Base-by-base conservation (phyloP, 768 basidiomycete species). In the Scleroderma citrinum region DNA sequence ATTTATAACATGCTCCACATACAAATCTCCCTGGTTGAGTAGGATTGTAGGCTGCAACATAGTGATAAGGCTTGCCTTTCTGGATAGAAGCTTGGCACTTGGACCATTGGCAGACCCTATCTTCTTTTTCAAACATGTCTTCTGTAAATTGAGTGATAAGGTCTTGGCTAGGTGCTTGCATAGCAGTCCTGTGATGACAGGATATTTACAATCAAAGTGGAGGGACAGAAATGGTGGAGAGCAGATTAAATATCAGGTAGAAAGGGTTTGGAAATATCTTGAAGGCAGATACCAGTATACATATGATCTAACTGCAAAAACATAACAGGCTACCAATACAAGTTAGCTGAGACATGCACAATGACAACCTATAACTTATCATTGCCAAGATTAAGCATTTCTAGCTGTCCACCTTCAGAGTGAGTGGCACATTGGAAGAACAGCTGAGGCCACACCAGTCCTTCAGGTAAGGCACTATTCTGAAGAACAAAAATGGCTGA, bases 111-210 rank as follows among this genome's bases (percentile, higher is more conserved):
- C 48, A 53, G 2, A 30, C 2, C 19, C 19, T 16, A 30, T 47
- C 52, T 40, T 47, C 34, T 24, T 40, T 14, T 5, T 44, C 39
- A 29, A 26, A 14, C n/a, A 30, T 44, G 23, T 53, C 52, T 37
- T 53, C 45, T 4, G 43, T 49, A 35, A 49, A 53, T 32, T 53
- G 52, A 2, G 45, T 46, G 1, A 48, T 14, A 26, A 48, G 17
- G 31, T 53, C 24, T 19, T 2, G 11, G 11, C 5, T 21, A 23
- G 6, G 20, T 13, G 20, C 20, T 39, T 39, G 38, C 38, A 39
- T 39, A 21, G 38, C 10, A 10, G 19, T 13, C 17, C 5, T 6
- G 7, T 23, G 20, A 21, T 5, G 11, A 39, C 11, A 11, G 20
- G 38, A 6, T 23, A 14, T 29, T 8, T 29, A 8, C 8, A 20